Conservation (phyloP, 1,284 basidiomycete genomes). For the Paramarasmius palmivorus region DNA sequence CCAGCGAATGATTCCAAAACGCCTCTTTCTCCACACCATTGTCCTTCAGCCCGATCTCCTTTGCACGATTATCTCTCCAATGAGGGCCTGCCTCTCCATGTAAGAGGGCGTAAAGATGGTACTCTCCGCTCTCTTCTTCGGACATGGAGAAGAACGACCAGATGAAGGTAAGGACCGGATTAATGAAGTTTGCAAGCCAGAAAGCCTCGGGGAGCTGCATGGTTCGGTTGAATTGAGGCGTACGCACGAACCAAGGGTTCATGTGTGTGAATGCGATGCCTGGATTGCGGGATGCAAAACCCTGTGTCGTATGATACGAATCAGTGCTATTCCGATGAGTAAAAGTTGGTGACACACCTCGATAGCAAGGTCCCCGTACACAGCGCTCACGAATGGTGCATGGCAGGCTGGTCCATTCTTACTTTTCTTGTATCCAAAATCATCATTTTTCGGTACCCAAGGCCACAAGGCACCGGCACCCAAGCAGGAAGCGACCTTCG, state of each 20-base stretch:
- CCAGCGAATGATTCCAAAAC: constrained; percentile 5
- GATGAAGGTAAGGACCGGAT: background rate
- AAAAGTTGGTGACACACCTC: background rate
- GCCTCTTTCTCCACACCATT: background rate
- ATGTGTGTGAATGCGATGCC: constrained; percentile 3
- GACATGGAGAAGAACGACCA: background rate
- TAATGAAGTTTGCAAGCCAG: background rate
- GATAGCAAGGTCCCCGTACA: background rate
- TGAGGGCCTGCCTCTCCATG: background rate
- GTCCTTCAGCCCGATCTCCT: background rate
- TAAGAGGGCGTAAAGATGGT: background rate
- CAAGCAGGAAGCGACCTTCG: background rate
- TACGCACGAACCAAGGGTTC: background rate
- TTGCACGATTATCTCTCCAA: background rate
- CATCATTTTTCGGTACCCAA: background rate
- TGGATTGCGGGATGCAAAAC: background rate
- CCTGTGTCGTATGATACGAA: background rate
- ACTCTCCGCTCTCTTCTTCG: background rate
- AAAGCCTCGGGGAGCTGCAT: background rate
- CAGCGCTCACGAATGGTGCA: background rate
- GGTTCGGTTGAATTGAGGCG: background rate
- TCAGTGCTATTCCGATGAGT: background rate
- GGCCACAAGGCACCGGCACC: background rate
- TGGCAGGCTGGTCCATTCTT: background rate
- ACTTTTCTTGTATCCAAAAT: background rate